Evolutionary conservation across 306 rosid species (phyloP).

Genomic region (Quercus rubra): DNA sequence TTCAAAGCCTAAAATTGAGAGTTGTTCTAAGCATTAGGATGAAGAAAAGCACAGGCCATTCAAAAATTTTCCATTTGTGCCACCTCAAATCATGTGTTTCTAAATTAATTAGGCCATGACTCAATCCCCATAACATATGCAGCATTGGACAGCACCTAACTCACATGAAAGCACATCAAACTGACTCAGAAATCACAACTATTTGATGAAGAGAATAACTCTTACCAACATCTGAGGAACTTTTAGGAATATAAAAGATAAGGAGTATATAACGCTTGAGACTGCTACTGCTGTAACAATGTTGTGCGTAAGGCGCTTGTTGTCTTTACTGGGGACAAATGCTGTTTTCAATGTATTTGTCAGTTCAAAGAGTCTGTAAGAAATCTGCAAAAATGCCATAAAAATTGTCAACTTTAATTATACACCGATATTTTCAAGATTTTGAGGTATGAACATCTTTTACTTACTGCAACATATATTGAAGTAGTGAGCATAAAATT

Average conservation of each 20-base stretch:
- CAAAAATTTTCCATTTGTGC: background rate
- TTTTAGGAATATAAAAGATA: conserved; percentile 72
- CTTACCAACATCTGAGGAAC: conserved; percentile 66
- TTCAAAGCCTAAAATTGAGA: background rate
- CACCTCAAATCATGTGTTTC: background rate
- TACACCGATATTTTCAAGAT: background rate
- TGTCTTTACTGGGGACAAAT: conserved; percentile 83
- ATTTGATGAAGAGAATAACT: background rate
- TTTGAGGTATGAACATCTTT: conserved; percentile 3
- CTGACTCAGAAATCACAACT: background rate
- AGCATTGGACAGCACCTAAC: background rate
- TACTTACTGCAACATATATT: conserved; percentile 72
- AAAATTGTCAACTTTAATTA: conserved; percentile 4
- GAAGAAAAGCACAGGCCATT: background rate
- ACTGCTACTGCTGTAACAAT: conserved; percentile 50
- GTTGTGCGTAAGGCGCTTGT: conserved; percentile 70
- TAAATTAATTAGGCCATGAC: background rate
- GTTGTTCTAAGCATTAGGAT: background rate
- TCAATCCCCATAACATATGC: background rate
- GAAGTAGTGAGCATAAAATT: conserved; percentile 85
- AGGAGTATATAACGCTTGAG: conserved; percentile 60
- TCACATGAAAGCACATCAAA: conserved; percentile 6
- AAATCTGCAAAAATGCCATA: conserved; percentile 58
- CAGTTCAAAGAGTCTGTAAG: conserved; percentile 75
- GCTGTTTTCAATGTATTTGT: conserved; percentile 86